Evolutionary conservation across 148 eudicot genomes (phyloP), one percentile per base, ranked within the genome.

Genomic region (Nepenthes gracilis): DNA sequence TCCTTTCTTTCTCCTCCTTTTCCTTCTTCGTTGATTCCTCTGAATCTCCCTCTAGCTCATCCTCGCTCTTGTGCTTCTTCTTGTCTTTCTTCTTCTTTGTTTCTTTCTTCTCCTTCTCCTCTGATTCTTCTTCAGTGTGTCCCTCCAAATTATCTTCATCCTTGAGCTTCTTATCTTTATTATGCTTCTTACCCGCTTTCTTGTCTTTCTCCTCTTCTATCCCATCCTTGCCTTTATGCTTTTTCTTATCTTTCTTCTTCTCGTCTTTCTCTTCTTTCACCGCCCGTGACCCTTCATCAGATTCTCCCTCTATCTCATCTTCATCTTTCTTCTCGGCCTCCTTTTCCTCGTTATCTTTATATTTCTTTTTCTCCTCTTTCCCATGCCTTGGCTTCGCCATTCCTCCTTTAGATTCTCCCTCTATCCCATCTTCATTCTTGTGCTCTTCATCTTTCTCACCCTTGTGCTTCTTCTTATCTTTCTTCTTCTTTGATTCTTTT

Each of bases 361-460:
- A 51, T 4, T 64, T 37, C 47, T 70, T 36, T 36, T 45, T 67
- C 15, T 34, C 55, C 55, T 47, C 43, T 54, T 56, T 60, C 35
- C 54, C 45, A 13, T 45, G 37, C 54, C 59, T 54, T 37, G 43
- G 62, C 13, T 62, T 43, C 38, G 34, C 58, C 2, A 36, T 33
- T 52, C 36, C 68, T 59, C 51, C 71, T 13, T 35, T 61, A 35
- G 40, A 65, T 59, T 58, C 48, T 35, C 56, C 63, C n/a, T n/a
- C n/a, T n/a, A n/a, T n/a, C n/a, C n/a, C n/a, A n/a, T n/a, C n/a
- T n/a, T n/a, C n/a, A 53, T 59, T 43, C 51, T 72, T 64, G 11
- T 68, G 23, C 68, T 74, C 67, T 72, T 75, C 59, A 59, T 70
- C 59, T n/a, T 68, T 49, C 64, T 36, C 57, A 35, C 12, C 35